phyloP scores from a whole-genome alignment of 345 rosid species.

The Cardamine resedifolia region DNA sequence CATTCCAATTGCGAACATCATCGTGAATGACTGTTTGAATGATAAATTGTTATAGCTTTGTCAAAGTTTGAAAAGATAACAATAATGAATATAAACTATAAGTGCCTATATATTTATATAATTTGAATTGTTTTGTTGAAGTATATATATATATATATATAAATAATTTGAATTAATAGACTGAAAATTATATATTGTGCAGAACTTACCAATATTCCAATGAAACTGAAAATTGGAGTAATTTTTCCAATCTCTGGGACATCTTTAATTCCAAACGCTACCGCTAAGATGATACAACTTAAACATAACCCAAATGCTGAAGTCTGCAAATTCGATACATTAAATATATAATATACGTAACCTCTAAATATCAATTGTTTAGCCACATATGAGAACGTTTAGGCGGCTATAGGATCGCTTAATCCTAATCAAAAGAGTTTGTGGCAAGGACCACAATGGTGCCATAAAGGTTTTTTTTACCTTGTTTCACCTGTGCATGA shows the following conservation, averaged over 20 bases:
- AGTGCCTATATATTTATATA: too few species aligned
- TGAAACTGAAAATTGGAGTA: conserved; percentile 32
- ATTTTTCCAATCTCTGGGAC: background rate
- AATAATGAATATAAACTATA: background rate
- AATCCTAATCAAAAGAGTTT: too few species aligned
- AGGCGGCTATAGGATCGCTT: too few species aligned
- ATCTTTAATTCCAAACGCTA: conserved; percentile 35
- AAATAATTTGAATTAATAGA: background rate
- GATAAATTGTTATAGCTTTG: background rate
- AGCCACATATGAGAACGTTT: too few species aligned
- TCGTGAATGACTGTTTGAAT: conserved; percentile 34
- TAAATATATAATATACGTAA: background rate
- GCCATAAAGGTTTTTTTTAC: too few species aligned
- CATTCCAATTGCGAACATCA: conserved; percentile 51
- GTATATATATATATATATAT: too few species aligned
- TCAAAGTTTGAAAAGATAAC: background rate
- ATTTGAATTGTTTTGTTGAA: background rate
- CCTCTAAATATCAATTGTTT: background rate
- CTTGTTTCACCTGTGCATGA: too few species aligned
- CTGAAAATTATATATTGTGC: background rate
- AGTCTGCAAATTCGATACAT: conserved; percentile 19
- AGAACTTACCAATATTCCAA: conserved; percentile 37
- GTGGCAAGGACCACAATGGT: too few species aligned
- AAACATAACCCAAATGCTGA: conserved; percentile 34
- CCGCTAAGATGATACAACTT: conserved; percentile 24